Conservation (phyloP, 1,284 basidiomycete species). For the Puccinia horiana region DNA sequence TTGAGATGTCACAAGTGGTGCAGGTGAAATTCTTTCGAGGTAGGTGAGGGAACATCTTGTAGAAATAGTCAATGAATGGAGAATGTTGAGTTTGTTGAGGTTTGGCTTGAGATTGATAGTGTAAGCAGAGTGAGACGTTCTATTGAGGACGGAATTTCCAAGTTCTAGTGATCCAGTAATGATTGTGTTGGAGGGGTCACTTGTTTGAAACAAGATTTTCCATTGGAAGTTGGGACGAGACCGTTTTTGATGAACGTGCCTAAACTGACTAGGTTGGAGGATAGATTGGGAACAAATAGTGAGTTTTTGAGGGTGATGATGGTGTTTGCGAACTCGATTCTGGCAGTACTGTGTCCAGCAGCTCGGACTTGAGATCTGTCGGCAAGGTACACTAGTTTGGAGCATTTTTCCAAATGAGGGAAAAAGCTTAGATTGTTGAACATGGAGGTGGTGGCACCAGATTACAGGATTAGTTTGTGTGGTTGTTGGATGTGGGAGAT, state of each 20-base stretch:
- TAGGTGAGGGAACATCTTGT: constrained; percentile 2
- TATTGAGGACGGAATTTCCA: neutral
- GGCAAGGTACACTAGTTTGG: neutral
- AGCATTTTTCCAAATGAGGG: neutral
- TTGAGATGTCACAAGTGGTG: too few relatives aligned
- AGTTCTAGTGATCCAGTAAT: neutral
- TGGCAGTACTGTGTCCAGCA: neutral
- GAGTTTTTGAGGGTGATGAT: neutral
- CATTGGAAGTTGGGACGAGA: neutral
- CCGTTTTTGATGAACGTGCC: neutral
- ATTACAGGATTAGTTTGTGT: neutral
- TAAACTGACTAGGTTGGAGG: too few relatives aligned
- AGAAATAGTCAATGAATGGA: neutral
- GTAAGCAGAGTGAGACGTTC: neutral
- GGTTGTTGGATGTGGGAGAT: too few relatives aligned
- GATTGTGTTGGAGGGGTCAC: neutral
- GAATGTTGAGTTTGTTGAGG: neutral
- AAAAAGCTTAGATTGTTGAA: neutral
- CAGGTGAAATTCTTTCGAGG: neutral
- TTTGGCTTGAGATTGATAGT: neutral
- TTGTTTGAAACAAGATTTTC: neutral
- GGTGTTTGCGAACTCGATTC: neutral
- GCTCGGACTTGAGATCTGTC: neutral
- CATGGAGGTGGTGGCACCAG: constrained; percentile 21
- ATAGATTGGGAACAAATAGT: too few relatives aligned